These are phyloP conservation scores for Pythium sukuiense DNA, from an alignment of 352 stramenopile genomes.

Conservation along the genomic window DNA sequence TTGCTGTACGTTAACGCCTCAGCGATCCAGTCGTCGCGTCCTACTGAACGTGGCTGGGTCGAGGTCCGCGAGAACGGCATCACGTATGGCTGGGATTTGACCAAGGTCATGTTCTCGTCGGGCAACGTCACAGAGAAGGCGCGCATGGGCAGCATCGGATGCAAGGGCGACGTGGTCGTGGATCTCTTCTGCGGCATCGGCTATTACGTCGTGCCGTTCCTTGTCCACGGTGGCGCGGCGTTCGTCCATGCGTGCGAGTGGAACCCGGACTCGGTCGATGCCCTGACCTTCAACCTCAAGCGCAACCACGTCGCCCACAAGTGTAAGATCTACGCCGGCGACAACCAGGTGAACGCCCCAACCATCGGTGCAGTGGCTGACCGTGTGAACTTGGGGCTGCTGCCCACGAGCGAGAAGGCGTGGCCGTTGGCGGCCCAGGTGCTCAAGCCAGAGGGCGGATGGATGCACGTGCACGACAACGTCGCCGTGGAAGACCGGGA, in stretches of 20 bases:
- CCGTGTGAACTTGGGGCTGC: constrained; percentile 93
- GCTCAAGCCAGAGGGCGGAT: constrained; percentile 87
- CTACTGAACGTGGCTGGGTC: constrained; percentile 65
- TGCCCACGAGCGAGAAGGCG: constrained; percentile 94
- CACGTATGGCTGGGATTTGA: constrained; percentile 94
- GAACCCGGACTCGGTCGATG: constrained; percentile 92
- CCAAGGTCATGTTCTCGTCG: constrained; percentile 96
- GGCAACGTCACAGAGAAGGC: constrained; percentile 97
- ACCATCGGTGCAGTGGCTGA: constrained; percentile 83
- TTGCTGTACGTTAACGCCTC: constrained; percentile 60
- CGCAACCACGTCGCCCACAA: constrained; percentile 88
- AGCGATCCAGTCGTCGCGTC: constrained; percentile 37
- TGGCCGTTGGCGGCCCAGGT: constrained; percentile 92
- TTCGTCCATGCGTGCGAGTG: constrained; percentile 95
- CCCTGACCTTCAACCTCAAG: constrained; percentile 90
- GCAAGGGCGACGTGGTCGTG: constrained; percentile 88
- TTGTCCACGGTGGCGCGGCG: constrained; percentile 87
- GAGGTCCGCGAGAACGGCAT: constrained; percentile 94
- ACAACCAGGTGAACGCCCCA: constrained; percentile 86
- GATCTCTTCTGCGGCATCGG: constrained; percentile 98
- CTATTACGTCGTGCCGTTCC: constrained; percentile 96
- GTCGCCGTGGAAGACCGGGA: constrained; percentile 85
- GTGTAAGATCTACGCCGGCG: constrained; percentile 83
- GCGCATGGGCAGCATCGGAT: constrained; percentile 88
- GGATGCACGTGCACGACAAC: constrained; percentile 97